These are phyloP conservation scores for Macadamia tetraphylla DNA, from an alignment of 164 flowering plant genomes.

Conservation along the genomic window DNA sequence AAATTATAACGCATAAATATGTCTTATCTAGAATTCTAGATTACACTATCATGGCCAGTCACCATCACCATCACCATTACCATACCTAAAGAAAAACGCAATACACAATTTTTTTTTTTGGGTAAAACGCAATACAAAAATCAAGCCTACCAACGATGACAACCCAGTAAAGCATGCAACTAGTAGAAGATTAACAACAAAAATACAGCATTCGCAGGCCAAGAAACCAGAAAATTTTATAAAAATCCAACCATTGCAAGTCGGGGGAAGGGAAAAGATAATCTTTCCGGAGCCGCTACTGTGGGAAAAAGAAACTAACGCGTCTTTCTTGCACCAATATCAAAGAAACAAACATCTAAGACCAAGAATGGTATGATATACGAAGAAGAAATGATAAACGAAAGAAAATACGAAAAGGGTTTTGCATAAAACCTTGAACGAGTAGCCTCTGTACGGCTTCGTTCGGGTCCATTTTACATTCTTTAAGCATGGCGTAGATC, in stretches of 20 bases:
- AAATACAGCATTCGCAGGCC: background rate
- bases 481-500: conserved; percentile 44
- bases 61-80: too few relatives aligned
- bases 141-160: background rate
- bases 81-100: too few relatives aligned
- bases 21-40: too few relatives aligned
- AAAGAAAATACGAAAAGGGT: background rate
- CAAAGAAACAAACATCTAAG: background rate
- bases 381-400: background rate
- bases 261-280: background rate
- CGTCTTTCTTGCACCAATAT: background rate
- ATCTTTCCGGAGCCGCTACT: background rate
- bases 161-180: background rate
- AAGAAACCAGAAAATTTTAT: background rate
- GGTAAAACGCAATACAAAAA: background rate
- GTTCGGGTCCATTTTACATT: conserved; percentile 95
- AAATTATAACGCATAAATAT: too few relatives aligned
- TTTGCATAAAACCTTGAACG: conserved; percentile 56
- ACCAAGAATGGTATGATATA: too few relatives aligned
- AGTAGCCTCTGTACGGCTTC: conserved; percentile 82
- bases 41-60: too few relatives aligned
- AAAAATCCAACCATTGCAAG: background rate
- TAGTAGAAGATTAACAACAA: background rate
- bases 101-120: too few relatives aligned
- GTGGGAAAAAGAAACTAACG: background rate